phyloP scores from a whole-genome alignment of 805 yeast genomes.

The Scheffersomyces coipomensis region DNA sequence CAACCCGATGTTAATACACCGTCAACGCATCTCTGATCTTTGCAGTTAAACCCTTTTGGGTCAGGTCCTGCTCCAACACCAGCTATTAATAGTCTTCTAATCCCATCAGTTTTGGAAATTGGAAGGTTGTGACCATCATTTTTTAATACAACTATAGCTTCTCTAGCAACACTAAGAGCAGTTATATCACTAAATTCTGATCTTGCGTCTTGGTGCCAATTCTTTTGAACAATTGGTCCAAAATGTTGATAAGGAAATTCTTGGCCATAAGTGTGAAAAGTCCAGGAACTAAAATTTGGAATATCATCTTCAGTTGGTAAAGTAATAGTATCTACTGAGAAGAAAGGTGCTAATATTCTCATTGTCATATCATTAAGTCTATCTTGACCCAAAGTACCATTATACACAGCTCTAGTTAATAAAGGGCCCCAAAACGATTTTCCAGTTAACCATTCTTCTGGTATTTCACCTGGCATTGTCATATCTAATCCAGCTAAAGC shows the following conservation, averaged over 20 bases:
- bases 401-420: slow-evolving; percentile 53
- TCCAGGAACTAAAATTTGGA: slow-evolving; percentile 61
- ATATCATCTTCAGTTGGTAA: slow-evolving; percentile 40
- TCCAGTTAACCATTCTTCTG: slow-evolving; percentile 53
- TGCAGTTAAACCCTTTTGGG: slow-evolving; percentile 51
- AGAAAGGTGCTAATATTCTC: slow-evolving; percentile 57
- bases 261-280: slow-evolving; percentile 53
- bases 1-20: slow-evolving; percentile 61
- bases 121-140: slow-evolving; percentile 54
- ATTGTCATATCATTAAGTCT: slow-evolving; percentile 63
- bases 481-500: slow-evolving; percentile 62
- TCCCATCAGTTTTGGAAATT: slow-evolving; percentile 42
- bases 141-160: slow-evolving; percentile 55
- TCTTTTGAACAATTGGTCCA: slow-evolving; percentile 54
- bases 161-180: slow-evolving; percentile 54
- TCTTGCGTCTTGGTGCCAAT: slow-evolving; percentile 55
- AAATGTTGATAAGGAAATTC: slow-evolving; percentile 51
- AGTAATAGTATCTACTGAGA: slow-evolving; percentile 36
- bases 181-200: slow-evolving; percentile 46
- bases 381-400: slow-evolving; percentile 51
- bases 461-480: slow-evolving; percentile 62
- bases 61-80: slow-evolving; percentile 55
- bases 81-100: slow-evolving; percentile 42
- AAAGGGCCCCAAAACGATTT: slow-evolving; percentile 59
- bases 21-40: slow-evolving; percentile 49